A percentile compares a stretch with the other conserved stretches of the same genome.
Evolutionary conservation across 108 stramenopile genomes (phyloP).

Genomic region (Seminavis robusta): DNA sequence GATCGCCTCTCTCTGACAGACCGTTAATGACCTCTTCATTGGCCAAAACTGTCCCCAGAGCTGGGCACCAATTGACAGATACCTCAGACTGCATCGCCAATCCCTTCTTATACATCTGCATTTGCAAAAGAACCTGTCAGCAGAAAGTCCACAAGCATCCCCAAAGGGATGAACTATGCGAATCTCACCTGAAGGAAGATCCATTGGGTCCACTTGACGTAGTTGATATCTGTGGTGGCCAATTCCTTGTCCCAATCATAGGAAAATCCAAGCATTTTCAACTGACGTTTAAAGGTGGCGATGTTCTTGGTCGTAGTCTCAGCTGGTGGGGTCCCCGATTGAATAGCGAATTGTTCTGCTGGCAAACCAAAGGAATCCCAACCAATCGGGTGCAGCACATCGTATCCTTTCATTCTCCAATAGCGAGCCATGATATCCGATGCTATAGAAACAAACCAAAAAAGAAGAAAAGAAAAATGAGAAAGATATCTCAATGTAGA

Average conservation of each 20-base stretch:
- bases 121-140: constrained; percentile 6
- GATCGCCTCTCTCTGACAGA: constrained; percentile 91
- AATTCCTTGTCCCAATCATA: constrained; percentile 98
- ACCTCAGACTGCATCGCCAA: constrained; percentile 88
- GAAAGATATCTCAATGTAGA: not conserved
- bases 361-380: constrained; percentile 99
- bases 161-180: not conserved
- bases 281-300: constrained; percentile 93
- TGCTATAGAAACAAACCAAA: constrained; percentile 38
- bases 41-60: constrained; percentile 95
- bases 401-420: constrained; percentile 93
- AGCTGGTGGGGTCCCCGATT: constrained; percentile 95
- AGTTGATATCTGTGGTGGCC: constrained; percentile 92
- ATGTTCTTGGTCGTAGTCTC: constrained; percentile 92
- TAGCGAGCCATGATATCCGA: constrained; percentile 98
- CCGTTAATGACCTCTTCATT: constrained; percentile 99
- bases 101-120: constrained; percentile 88
- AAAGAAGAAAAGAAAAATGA: not conserved
- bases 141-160: not conserved
- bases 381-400: constrained; percentile 98
- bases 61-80: constrained; percentile 97
- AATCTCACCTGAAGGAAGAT: constrained; percentile 64
- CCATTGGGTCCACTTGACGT: constrained; percentile 99
- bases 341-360: constrained; percentile 99
- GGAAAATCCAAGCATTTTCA: constrained; percentile 93